Base-by-base conservation (phyloP, 495 filamentous ascomycete species). In the Aspergillus heteromorphus region DNA sequence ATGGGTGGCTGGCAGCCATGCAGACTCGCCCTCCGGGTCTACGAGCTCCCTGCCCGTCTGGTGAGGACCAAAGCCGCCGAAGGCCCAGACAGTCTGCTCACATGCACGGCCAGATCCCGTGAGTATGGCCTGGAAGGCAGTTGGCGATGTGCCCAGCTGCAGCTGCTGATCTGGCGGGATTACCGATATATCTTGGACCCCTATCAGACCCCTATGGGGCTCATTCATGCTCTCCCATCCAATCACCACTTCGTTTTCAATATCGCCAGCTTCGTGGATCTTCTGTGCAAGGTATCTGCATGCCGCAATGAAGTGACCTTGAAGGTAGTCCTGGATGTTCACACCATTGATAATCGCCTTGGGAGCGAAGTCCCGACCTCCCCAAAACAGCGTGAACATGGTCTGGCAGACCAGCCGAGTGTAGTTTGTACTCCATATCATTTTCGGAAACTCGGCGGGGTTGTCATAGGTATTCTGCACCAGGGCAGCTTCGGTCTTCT, bases 341-440 rank as follows among this genome's bases (percentile, higher is more conserved):
- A 88, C 73, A 14, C 90, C 93, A 66, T 98, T 83, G 47, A 98
- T 92, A 49, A 97, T 87, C 55, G 92, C 95, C 59, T 96, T 96
- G 7, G 95, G 95, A 8, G 95, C 89, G 75, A 96, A 98, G 60
- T 92, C 89, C 47, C 79, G 79, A n/a, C 93, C 93, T 8, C 77
- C 95, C 70, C 92, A 97, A 73, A 97, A 98, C 29, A 96, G 69
- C 0, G 93, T 96, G 64, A 96, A 97, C 61, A 97, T 92, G 41
- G 89, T 89, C 57, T 89, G 88, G 49, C 89, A 89, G 6, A 86
- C 91, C 21, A 96, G 76, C 38, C 95, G 85, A 43, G 83, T 87
- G 63, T 98, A 98, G 63, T 98, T 97, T 19, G 93, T 98, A 43
- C 92, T 89, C 93, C 93, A 98, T 18, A 96, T 91, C 93, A 98